Conservation (phyloP, 225 moss, liverwort and hornwort species). For the Sphagnum contortum region DNA sequence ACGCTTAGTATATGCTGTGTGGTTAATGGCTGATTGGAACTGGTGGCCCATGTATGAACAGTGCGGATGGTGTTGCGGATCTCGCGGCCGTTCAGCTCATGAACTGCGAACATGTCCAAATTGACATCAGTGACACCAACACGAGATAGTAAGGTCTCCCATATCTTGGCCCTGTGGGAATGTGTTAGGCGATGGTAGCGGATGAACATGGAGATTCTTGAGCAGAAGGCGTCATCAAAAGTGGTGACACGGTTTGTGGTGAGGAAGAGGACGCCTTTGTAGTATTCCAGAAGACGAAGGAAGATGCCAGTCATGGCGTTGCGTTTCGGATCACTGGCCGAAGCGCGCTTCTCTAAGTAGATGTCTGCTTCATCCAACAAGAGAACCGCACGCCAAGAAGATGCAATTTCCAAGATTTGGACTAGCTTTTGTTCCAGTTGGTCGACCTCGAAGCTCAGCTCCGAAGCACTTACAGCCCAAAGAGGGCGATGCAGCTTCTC, state of each 20-base stretch:
- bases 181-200: slow-evolving; percentile 6
- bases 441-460: slow-evolving; percentile 11
- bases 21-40: too few species aligned
- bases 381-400: slow-evolving; percentile 21
- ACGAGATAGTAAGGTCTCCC: slow-evolving; percentile 9
- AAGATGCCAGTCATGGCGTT: slow-evolving; percentile 26
- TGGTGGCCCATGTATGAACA: too few species aligned
- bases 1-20: too few species aligned
- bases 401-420: slow-evolving; percentile 19
- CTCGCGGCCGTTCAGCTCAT: too few species aligned
- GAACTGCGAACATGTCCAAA: too few species aligned
- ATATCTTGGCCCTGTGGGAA: slow-evolving; percentile 9
- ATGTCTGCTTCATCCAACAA: slow-evolving; percentile 32
- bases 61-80: too few species aligned
- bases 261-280: slow-evolving; percentile 18
- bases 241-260: slow-evolving; percentile 25
- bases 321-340: slow-evolving; percentile 6
- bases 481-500: slow-evolving; percentile 25
- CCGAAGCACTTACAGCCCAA: slow-evolving; percentile 20
- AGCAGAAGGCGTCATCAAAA: slow-evolving; percentile 29
- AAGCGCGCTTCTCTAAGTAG: slow-evolving; percentile 17
- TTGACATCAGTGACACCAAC: background rate
- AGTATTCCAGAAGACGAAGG: slow-evolving; percentile 26
- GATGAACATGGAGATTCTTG: slow-evolving; percentile 23
- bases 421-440: slow-evolving; percentile 15